Percentiles rank a stretch among this genome's conserved stretches.
Evolutionary conservation across 2,329 filamentous ascomycete species (phyloP).

Genomic region (Diaporthe ampelina): DNA sequence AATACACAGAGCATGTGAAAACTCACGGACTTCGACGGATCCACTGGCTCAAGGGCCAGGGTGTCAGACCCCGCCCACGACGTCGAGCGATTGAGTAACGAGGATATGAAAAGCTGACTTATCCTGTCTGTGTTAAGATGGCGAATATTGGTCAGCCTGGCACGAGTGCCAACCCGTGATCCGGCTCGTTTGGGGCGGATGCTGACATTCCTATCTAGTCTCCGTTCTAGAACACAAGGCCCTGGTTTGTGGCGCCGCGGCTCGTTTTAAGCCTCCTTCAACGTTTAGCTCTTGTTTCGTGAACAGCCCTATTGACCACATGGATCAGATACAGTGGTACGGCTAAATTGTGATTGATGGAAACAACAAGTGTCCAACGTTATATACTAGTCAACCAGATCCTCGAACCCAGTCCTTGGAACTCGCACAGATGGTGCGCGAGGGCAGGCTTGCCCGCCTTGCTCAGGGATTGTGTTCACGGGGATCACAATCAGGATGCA

Average conservation of each 20-base stretch:
- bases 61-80: neutral
- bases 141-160: slow-evolving; percentile 5
- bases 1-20: neutral
- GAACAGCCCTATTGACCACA: slow-evolving; percentile 15
- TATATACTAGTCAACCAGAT: neutral
- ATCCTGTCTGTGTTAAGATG: neutral
- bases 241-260: slow-evolving; percentile 24
- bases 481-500: neutral
- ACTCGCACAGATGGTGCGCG: neutral
- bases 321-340: slow-evolving; percentile 15
- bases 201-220: slow-evolving; percentile 36
- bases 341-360: slow-evolving; percentile 9
- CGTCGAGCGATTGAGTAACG: neutral
- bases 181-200: slow-evolving; percentile 33
- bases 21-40: neutral
- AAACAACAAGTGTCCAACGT: slow-evolving; percentile 13
- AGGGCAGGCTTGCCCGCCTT: neutral
- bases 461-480: neutral
- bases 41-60: neutral
- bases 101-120: neutral
- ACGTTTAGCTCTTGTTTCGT: slow-evolving; percentile 29
- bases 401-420: neutral
- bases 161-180: slow-evolving; percentile 6
- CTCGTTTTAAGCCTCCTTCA: slow-evolving; percentile 31
- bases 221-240: slow-evolving; percentile 12